Evolutionary conservation across 2,329 filamentous ascomycete genomes (phyloP), one percentile per base, ranked within the genome.

Genomic region (Myriosclerotinia scirpicola): DNA sequence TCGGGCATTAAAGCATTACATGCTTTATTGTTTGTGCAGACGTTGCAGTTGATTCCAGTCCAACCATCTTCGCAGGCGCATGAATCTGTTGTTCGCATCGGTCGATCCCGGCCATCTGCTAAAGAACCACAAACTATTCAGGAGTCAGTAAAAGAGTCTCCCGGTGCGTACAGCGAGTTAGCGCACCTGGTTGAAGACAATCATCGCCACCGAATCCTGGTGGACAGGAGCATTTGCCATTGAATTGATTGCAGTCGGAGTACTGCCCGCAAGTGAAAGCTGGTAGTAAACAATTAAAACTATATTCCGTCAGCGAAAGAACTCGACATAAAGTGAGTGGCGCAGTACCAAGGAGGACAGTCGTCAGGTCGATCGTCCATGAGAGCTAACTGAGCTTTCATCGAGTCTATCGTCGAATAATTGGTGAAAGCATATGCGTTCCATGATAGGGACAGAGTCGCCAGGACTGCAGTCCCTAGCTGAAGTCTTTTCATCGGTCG

Each of bases 211-310:
- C 95, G 76, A 96, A 99, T 46, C 95, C 95, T 22, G 92, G 84
- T 11, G 94, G 93, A 78, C 95, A 99, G 68, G 89, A 85, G 80
- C 95, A 99, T 82, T 96, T 93, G 60, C 95, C 95, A 74, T 92
- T 96, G 75, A 88, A 93, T 75, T 90, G 87, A 78, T 95, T 96
- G 79, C 95, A 99, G 44, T 87, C 84, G 46, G 93, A 90, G 77
- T 90, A 99, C 80, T 99, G 95, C 69, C 91, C 88, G 78, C 95
- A 99, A 69, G 87, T 88, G 78, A 97, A 96, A 69, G 91, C 92
- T 38, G 95, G 93, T 20, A 99, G 86, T 67, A 97, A 90, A 81
- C 95, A 99, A 85, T 99, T 98, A 84, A 99, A 99, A 82, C 95
- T 94, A 71, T 48, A 11, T 55, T 3, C 48, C 38, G 61, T 75